phyloP scores from a whole-genome alignment of 768 basidiomycete species.

The Russula foetens region DNA sequence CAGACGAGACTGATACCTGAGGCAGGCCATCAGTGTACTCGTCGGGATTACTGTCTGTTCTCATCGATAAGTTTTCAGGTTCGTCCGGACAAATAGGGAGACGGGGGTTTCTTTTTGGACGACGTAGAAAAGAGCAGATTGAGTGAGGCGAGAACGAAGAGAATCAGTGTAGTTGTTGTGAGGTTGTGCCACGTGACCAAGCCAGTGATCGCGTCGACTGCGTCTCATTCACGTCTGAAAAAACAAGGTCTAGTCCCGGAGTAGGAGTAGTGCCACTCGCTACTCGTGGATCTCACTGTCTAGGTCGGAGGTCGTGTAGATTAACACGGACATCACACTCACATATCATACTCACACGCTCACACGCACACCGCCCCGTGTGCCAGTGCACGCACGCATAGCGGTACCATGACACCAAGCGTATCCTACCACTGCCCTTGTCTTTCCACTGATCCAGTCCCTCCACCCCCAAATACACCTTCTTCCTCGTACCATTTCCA shows the following conservation, averaged over 20 bases:
- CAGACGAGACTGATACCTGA: too few species aligned
- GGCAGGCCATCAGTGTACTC: too few species aligned
- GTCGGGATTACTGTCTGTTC: too few species aligned
- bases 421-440: slow-evolving; percentile 71
- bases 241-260: not conserved
- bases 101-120: too few species aligned
- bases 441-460: slow-evolving; percentile 45
- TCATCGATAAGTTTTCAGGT: too few species aligned
- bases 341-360: not conserved
- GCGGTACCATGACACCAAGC: slow-evolving; percentile 32
- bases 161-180: too few species aligned
- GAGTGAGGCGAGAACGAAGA: too few species aligned
- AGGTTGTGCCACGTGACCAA: not conserved
- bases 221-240: too few species aligned
- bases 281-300: too few species aligned
- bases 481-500: slow-evolving; percentile 82
- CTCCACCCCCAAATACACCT: slow-evolving; percentile 66
- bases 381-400: not conserved
- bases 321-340: not conserved
- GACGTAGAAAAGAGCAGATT: too few species aligned
- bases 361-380: not conserved
- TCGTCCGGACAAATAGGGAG: too few species aligned
- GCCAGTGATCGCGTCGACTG: not conserved
- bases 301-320: too few species aligned
- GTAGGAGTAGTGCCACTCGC: not conserved